A percentile compares a stretch with the other conserved stretches of the same genome.
Evolutionary conservation across 106 monocot genomes (phyloP).

Genomic region (Dactylorhiza incarnata): DNA sequence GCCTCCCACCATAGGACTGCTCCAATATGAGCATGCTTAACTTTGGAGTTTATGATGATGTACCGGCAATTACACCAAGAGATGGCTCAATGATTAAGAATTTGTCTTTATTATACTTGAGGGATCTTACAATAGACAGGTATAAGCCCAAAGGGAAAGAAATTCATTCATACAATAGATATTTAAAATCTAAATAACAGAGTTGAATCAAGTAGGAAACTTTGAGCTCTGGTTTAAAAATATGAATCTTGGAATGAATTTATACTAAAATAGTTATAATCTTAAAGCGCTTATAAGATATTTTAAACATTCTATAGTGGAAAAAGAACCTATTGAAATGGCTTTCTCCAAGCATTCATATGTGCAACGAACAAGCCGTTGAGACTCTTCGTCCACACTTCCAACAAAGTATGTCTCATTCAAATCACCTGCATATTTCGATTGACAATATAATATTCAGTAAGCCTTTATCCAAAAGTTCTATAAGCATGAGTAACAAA

Average conservation of each 20-base stretch:
- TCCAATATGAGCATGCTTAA: too few species aligned
- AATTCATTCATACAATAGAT: neutral
- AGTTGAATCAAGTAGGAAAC: neutral
- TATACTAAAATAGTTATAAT: neutral
- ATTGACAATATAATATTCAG: neutral
- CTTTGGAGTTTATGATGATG: too few species aligned
- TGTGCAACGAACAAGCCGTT: constrained; percentile 77
- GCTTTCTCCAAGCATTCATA: constrained; percentile 98
- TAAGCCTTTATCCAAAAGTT: neutral
- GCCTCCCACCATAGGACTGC: too few species aligned
- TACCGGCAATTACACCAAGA: too few species aligned
- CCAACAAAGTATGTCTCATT: constrained; percentile 99
- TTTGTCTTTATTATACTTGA: neutral
- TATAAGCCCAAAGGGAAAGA: neutral
- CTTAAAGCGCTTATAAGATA: neutral
- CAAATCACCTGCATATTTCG: constrained; percentile 66
- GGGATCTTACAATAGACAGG: neutral
- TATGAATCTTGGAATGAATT: neutral
- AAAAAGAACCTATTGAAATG: constrained; percentile 75
- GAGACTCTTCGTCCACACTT: constrained; percentile 73
- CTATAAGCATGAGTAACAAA: neutral
- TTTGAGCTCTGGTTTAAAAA: neutral
- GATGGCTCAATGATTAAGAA: too few species aligned
- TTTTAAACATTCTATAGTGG: neutral
- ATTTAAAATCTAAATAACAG: neutral